These are phyloP conservation scores for Bipolaris zeicola DNA, from an alignment of 2,329 filamentous ascomycete genomes.

Conservation along the genomic window DNA sequence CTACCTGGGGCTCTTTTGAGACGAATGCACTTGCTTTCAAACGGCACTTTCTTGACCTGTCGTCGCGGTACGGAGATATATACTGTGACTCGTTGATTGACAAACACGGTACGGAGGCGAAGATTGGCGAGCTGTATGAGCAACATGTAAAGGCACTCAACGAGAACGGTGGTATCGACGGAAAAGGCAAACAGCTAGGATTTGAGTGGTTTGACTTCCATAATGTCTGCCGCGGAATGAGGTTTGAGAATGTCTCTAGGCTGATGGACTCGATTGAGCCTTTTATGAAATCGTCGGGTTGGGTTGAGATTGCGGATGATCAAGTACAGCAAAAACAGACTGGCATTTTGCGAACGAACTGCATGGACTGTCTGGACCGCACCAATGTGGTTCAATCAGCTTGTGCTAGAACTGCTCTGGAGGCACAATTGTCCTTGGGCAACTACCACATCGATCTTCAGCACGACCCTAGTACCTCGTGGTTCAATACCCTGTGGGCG, in stretches of 20 bases:
- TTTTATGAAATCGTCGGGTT: constrained; percentile 72
- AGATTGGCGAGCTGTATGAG: constrained; percentile 80
- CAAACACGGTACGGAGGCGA: constrained; percentile 80
- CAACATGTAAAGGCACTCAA: constrained; percentile 71
- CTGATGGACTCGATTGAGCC: constrained; percentile 73
- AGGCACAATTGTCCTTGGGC: constrained; percentile 75
- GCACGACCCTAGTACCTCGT: constrained; percentile 77
- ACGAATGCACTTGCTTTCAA: constrained; percentile 79
- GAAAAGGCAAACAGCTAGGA: constrained; percentile 56
- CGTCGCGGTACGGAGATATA: constrained; percentile 72
- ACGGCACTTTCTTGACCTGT: constrained; percentile 76
- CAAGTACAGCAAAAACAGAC: constrained; percentile 60
- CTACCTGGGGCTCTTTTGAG: constrained; percentile 78
- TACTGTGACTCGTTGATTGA: constrained; percentile 87
- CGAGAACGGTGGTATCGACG: constrained; percentile 58
- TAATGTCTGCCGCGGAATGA: constrained; percentile 90
- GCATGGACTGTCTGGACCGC: constrained; percentile 96
- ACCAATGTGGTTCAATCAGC: constrained; percentile 97
- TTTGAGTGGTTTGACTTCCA: constrained; percentile 99
- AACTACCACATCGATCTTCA: constrained; percentile 78
- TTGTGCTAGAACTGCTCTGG: constrained; percentile 81
- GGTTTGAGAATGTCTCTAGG: constrained; percentile 89
- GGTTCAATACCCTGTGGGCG: constrained; percentile 97
- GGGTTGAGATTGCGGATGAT: constrained; percentile 64
- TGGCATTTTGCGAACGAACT: constrained; percentile 90